These are phyloP conservation scores for Hypoxylon crocopeplum DNA, from an alignment of 495 filamentous ascomycete genomes.

Conservation along the genomic window DNA sequence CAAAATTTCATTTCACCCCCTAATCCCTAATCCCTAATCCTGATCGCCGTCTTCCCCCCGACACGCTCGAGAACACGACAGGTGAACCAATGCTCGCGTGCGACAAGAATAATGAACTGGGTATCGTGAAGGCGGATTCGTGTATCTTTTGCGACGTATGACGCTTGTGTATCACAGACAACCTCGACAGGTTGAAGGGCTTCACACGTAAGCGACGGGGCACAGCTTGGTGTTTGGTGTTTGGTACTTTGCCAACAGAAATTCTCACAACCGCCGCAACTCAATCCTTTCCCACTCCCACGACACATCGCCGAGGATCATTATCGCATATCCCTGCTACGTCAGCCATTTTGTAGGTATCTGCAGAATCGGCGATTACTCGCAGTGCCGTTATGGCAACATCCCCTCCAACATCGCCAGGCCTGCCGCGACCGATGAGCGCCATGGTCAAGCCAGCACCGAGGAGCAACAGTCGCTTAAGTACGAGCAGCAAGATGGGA, in stretches of 20 bases:
- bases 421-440: conserved; percentile 76
- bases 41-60: conserved; percentile 25
- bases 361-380: conserved; percentile 1
- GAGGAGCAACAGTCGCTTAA: conserved; percentile 88
- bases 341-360: neutral
- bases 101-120: conserved; percentile 26
- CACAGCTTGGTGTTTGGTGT: conserved; percentile 17
- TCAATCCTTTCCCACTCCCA: neutral
- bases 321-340: neutral
- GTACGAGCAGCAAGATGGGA: conserved; percentile 79
- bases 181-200: conserved; percentile 24
- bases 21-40: too few relatives aligned
- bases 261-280: neutral
- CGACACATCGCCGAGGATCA: neutral
- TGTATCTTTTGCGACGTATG: conserved; percentile 26
- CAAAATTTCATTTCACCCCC: conserved; percentile 37
- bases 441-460: conserved; percentile 78
- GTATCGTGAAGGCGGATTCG: conserved; percentile 4
- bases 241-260: conserved; percentile 8
- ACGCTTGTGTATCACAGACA: conserved; percentile 10
- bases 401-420: conserved; percentile 63
- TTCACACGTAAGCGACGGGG: conserved; percentile 5
- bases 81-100: conserved; percentile 20
- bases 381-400: conserved; percentile 54
- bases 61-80: conserved; percentile 10